A percentile compares a stretch with the other conserved stretches of the same genome.
phyloP scores from a whole-genome alignment of 208 protist species.

The Balamuthia mandrillaris region DNA sequence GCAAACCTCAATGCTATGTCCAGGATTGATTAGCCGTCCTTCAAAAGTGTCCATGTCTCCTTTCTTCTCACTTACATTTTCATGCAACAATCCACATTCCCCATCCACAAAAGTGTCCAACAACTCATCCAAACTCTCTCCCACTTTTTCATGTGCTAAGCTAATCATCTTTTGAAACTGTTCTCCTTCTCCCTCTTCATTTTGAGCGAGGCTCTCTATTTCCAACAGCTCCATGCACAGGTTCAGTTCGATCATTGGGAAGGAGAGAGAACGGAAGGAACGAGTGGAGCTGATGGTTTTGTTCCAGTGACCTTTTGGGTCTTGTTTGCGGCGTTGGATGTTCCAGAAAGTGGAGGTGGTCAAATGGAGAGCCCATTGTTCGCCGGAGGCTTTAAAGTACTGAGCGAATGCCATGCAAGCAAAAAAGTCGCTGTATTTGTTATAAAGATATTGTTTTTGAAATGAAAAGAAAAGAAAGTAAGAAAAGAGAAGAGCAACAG shows the following conservation, averaged over 20 bases:
- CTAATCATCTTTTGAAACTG: too few species aligned
- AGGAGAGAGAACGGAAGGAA: neutral
- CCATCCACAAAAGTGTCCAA: too few species aligned
- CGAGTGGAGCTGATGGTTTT: neutral
- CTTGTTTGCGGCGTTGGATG: neutral
- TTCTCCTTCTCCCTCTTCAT: too few species aligned
- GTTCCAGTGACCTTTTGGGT: conserved; percentile 18
- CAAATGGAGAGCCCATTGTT: neutral
- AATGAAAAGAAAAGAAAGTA: too few species aligned
- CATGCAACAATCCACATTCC: too few species aligned
- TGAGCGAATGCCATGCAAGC: conserved; percentile 7
- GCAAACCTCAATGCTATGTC: conserved; percentile 11
- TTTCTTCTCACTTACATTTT: neutral
- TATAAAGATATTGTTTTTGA: too few species aligned
- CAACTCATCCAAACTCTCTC: too few species aligned
- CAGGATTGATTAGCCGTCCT: conserved; percentile 17
- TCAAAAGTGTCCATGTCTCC: conserved; percentile 14
- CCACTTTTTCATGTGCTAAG: too few species aligned
- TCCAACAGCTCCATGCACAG: conserved; percentile 29
- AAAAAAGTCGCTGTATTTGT: conserved; percentile 1
- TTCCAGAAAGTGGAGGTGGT: neutral
- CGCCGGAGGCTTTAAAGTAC: neutral
- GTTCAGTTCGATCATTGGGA: conserved; percentile 36
- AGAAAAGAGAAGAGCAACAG: too few species aligned
- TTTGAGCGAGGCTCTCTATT: too few species aligned